Base-by-base conservation (phyloP, 1,284 basidiomycete genomes). In the Mycena sp. region DNA sequence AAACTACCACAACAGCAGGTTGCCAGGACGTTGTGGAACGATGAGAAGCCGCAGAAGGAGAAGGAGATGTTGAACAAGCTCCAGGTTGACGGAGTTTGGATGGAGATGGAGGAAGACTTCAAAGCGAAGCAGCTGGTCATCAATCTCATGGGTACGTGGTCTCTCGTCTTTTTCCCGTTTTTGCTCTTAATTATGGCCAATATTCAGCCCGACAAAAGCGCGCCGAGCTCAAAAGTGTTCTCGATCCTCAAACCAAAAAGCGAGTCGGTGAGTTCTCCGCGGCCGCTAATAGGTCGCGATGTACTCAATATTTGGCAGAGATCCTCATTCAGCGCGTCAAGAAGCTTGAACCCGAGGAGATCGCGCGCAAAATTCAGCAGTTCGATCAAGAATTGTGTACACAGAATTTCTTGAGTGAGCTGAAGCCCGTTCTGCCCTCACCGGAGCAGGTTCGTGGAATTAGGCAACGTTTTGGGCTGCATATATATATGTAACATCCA, bases 71-170 rank as follows among this genome's bases (percentile, higher is more conserved):
- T 95, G 32, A 84, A 87, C 77, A 93, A 93, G 75, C 79, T 98
- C 60, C 89, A 91, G 72, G 78, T 82, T 52, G 92, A 94, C 72
- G 94, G 96, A 41, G 88, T 99, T 11, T 99, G 96, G 90, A 86
- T 86, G 71, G 93, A 96, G 80, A 99, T 99, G 92, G 96, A 99
- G 77, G 93, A 98, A 73, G 96, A 97, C 74, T 99, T 99, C 83
- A 96, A 97, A 75, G 96, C 96, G 19, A 96, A 97, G 78, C 95
- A 98, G 76, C 84, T 95, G 50, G 95, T 96, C 70, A 90, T 92
- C 65, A 92, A 91, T 71, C 74, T 93, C 16, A 87, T 94, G 83
- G 89, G 91, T 90, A 73, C 57, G 83, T 71, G 26, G 43, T 37
- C 61, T 59, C 35, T 23, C 1, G 19, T 6, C 29, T 29, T 26